Evolutionary conservation across 2,329 filamentous ascomycete genomes (phyloP).

Genomic region (Botrytis fabae): DNA sequence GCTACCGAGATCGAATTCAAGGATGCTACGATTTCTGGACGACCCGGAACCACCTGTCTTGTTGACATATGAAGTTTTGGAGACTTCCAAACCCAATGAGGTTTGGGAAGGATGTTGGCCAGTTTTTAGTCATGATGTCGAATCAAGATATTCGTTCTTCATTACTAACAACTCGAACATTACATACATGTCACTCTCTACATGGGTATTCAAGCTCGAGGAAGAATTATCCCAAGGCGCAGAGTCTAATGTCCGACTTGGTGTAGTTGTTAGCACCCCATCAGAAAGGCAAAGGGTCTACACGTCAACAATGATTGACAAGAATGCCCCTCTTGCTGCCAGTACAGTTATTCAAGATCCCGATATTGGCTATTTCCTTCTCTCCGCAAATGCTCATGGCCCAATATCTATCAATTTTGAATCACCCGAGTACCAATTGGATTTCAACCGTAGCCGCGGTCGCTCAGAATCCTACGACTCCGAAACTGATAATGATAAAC

Average conservation of each 20-base stretch:
- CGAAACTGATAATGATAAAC: conserved; percentile 45
- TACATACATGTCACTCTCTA: conserved; percentile 58
- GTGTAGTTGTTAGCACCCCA: conserved; percentile 1
- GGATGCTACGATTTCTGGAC: conserved; percentile 44
- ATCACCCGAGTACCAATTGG: conserved; percentile 53
- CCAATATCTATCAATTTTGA: conserved; percentile 62
- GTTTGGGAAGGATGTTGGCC: conserved; percentile 60
- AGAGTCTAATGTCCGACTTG: conserved; percentile 42
- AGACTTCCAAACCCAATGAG: conserved; percentile 57
- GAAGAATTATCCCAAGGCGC: conserved; percentile 59
- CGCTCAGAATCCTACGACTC: conserved; percentile 48
- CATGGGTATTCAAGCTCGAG: conserved; percentile 65
- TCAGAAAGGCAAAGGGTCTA: conserved; percentile 54
- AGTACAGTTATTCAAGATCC: conserved; percentile 57
- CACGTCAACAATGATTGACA: conserved; percentile 51
- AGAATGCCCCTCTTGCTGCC: conserved; percentile 52
- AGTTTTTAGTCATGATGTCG: conserved; percentile 60
- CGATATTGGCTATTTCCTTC: conserved; percentile 63
- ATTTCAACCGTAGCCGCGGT: conserved; percentile 46
- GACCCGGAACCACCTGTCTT: conserved; percentile 50
- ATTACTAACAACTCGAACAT: conserved; percentile 62
- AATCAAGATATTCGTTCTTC: conserved; percentile 63
- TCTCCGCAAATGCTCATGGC: conserved; percentile 59
- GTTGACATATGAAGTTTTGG: conserved; percentile 62
- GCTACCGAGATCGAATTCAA: conserved; percentile 57